These are phyloP conservation scores for Aspergillus candidus DNA, from an alignment of 2,329 filamentous ascomycete species.

Conservation along the genomic window DNA sequence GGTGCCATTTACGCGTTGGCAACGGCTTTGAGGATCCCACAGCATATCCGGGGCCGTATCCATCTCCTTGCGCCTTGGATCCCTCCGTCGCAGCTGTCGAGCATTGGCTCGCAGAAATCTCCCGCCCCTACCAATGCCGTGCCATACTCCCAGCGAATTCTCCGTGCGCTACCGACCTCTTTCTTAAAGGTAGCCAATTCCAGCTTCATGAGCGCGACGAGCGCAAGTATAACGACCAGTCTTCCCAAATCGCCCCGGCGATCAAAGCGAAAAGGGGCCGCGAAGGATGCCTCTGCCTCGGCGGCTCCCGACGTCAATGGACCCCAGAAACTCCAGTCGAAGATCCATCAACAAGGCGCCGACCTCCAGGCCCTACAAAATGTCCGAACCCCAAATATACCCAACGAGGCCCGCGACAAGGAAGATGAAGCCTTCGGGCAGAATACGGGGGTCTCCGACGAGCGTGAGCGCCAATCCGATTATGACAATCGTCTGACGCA, in stretches of 20 bases:
- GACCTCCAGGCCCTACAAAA: slow-evolving; percentile 14
- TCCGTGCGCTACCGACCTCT: slow-evolving; percentile 82
- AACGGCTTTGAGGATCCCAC: slow-evolving; percentile 89
- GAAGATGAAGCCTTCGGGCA: slow-evolving; percentile 5
- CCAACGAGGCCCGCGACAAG: slow-evolving; percentile 12
- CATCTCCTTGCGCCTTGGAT: slow-evolving; percentile 90
- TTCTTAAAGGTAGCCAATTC: slow-evolving; percentile 92
- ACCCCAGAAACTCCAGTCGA: slow-evolving; percentile 9
- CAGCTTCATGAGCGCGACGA: slow-evolving; percentile 88
- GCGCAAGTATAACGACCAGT: slow-evolving; percentile 73
- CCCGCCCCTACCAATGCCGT: slow-evolving; percentile 77
- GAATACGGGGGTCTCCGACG: slow-evolving; percentile 16
- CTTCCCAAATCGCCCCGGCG: slow-evolving; percentile 61
- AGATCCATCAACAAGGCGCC: slow-evolving; percentile 15
- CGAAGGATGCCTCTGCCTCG: slow-evolving; percentile 31
- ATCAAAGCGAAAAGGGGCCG: slow-evolving; percentile 51
- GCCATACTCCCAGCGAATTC: slow-evolving; percentile 83
- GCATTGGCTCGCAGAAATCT: slow-evolving; percentile 66
- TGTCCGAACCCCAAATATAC: slow-evolving; percentile 13
- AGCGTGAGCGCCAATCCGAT: slow-evolving; percentile 35
- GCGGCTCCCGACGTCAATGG: slow-evolving; percentile 49
- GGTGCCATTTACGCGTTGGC: slow-evolving; percentile 97
- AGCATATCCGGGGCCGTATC: slow-evolving; percentile 88
- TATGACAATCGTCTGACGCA: slow-evolving; percentile 86
- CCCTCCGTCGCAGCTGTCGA: slow-evolving; percentile 85